Evolutionary conservation across 73 alveolate genomes (phyloP).

Genomic region (Tetrahymena elliotti): DNA sequence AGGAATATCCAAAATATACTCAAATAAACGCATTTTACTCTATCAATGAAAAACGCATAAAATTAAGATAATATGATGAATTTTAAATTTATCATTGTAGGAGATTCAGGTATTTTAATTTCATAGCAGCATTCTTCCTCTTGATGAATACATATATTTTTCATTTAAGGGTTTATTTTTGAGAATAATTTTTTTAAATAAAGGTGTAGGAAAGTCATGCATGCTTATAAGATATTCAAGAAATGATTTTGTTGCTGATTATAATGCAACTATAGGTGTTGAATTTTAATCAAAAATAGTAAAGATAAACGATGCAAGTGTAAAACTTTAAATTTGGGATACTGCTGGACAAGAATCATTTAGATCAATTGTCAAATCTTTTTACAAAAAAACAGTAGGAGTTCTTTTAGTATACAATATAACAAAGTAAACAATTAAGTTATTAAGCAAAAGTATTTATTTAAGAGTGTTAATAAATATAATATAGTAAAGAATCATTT

Average conservation of each 20-base stretch:
- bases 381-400: constrained; percentile 87
- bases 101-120: constrained; percentile 28
- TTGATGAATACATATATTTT: neutral
- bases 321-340: constrained; percentile 73
- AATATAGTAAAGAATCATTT: constrained; percentile 29
- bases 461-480: neutral
- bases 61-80: neutral
- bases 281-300: constrained; percentile 54
- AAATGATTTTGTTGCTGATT: constrained; percentile 50
- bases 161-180: neutral
- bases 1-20: neutral
- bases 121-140: neutral
- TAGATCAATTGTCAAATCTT: constrained; percentile 82
- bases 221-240: constrained; percentile 47
- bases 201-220: constrained; percentile 74
- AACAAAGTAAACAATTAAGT: constrained; percentile 14
- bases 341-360: constrained; percentile 93
- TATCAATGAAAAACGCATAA: neutral
- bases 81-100: constrained; percentile 45
- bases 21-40: neutral
- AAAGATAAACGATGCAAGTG: constrained; percentile 8
- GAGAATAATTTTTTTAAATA: neutral
- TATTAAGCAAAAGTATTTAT: neutral
- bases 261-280: constrained; percentile 73
- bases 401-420: constrained; percentile 86